Percentiles rank a stretch among this genome's conserved stretches.
Conservation (phyloP, 169 alveolate species). For the Toxoplasma gondii region DNA sequence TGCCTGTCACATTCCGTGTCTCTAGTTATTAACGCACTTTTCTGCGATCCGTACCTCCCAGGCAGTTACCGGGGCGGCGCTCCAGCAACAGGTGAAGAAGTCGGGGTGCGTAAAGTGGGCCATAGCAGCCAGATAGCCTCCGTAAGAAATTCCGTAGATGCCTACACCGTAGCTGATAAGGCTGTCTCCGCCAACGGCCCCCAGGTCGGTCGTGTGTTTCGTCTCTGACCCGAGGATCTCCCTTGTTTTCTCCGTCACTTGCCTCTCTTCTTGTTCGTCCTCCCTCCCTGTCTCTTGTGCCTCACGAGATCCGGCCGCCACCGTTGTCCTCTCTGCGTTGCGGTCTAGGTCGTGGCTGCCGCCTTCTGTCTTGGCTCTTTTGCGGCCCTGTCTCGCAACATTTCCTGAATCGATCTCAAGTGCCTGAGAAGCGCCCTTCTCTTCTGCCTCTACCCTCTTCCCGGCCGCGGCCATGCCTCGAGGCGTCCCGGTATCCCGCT, state of each 20-base stretch:
- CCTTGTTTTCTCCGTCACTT: not conserved
- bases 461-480: not conserved
- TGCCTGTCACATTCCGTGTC: too few species aligned
- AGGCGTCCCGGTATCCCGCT: too few species aligned
- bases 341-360: not conserved
- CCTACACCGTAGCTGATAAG: conserved; percentile 48
- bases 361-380: conserved; percentile 46
- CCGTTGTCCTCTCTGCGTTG: not conserved
- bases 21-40: too few species aligned
- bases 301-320: conserved; percentile 18
- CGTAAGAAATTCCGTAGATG: conserved; percentile 56
- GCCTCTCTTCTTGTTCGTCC: not conserved
- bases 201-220: not conserved
- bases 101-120: conserved; percentile 47
- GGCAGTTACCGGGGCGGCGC: conserved; percentile 59
- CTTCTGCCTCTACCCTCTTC: not conserved
- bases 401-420: too few species aligned
- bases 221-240: not conserved
- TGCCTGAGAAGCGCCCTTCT: too few species aligned
- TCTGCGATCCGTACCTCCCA: conserved; percentile 55
- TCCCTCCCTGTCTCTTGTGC: not conserved
- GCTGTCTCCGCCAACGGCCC: not conserved
- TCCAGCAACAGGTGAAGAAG: conserved; percentile 38
- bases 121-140: conserved; percentile 53
- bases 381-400: not conserved